phyloP scores from a whole-genome alignment of 1,139 yeast species.

The Suhomyces yuchorum region DNA sequence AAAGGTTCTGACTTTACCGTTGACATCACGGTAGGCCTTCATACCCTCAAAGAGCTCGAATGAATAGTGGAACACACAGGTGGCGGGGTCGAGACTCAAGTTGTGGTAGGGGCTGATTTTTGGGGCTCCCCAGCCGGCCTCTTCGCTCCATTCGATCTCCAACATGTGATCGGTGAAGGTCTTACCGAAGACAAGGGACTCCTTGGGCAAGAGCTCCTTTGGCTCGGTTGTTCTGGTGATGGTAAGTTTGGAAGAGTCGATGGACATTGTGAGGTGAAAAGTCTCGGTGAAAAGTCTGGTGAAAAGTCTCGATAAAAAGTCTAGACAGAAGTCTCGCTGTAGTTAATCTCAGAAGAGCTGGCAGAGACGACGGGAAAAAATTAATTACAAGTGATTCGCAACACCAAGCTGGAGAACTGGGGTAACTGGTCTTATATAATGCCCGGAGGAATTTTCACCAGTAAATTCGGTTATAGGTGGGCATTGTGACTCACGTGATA shows the following conservation, averaged over 20 bases:
- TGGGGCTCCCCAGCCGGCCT: slow-evolving; percentile 84
- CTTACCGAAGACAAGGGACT: slow-evolving; percentile 80
- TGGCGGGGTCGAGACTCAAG: slow-evolving; percentile 77
- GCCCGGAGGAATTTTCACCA: not conserved
- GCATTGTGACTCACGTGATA: not conserved
- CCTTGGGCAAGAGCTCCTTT: slow-evolving; percentile 68
- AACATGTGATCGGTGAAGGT: slow-evolving; percentile 90
- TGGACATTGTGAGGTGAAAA: slow-evolving; percentile 21
- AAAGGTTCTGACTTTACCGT: slow-evolving; percentile 76
- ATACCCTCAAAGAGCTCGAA: slow-evolving; percentile 95
- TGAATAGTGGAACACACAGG: slow-evolving; percentile 90
- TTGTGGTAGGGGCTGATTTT: slow-evolving; percentile 83
- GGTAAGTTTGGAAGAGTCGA: slow-evolving; percentile 70
- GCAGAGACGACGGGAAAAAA: no score
- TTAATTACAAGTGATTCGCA: not conserved
- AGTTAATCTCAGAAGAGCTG: no score
- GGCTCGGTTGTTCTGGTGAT: slow-evolving; percentile 62
- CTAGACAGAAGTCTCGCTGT: no score
- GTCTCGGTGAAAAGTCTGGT: no score
- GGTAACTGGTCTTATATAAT: not conserved
- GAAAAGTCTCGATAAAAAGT: no score
- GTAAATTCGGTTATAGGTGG: slow-evolving; percentile 12
- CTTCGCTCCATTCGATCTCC: slow-evolving; percentile 78
- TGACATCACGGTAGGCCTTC: slow-evolving; percentile 81
- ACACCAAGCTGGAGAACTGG: not conserved